Evolutionary conservation across 139 green algal genomes (phyloP), one percentile per base, ranked within the genome.

Genomic region (Zygnema circumcarinatum): DNA sequence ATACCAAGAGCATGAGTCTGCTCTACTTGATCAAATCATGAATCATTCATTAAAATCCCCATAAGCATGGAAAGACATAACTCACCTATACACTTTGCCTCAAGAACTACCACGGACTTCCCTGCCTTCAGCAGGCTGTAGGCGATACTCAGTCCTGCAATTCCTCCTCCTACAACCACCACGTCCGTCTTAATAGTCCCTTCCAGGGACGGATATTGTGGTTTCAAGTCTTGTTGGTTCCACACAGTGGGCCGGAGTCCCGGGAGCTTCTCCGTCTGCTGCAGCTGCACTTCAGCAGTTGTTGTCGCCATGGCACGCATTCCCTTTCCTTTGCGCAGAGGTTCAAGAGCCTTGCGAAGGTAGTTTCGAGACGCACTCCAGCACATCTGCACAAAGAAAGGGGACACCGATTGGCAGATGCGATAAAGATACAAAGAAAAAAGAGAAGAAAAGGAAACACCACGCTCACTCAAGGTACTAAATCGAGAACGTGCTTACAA

Each of bases 91-190:
- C 81, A 81, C 22, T 91, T 83, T 25, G 74, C 41, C 91, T 96
- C 94, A 22, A 96, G 36, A 21, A 96, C 86, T 42, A 94, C 92
- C 38, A 96, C 94, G 0, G 79, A 81, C 67, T 95, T 93, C 79
- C 94, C 94, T 92, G 89, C 54, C 11, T 74, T 47, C n/a, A 75
- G 81, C 33, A 96, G 87, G 41, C 92, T 84, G 76, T 95, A 95
- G 0, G 94, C 94, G 38, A 89, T 91, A 38, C 75, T 92, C 0
- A 96, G 87, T 25, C 94, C 94, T 0, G 83, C 86, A 67, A 96
- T 95, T 33, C 94, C 94, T 1, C 86, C 94, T 1, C 94, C 93
- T 0, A 95, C 90, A 0, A 95, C 78, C 25, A 74, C 76, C 2
- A 95, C 86, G 68, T 95, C 93, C 68, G 92, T 89, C 21, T 68